phyloP scores from a whole-genome alignment of 202 grass and related monocot species.

The Cymbopogon flexuosus region DNA sequence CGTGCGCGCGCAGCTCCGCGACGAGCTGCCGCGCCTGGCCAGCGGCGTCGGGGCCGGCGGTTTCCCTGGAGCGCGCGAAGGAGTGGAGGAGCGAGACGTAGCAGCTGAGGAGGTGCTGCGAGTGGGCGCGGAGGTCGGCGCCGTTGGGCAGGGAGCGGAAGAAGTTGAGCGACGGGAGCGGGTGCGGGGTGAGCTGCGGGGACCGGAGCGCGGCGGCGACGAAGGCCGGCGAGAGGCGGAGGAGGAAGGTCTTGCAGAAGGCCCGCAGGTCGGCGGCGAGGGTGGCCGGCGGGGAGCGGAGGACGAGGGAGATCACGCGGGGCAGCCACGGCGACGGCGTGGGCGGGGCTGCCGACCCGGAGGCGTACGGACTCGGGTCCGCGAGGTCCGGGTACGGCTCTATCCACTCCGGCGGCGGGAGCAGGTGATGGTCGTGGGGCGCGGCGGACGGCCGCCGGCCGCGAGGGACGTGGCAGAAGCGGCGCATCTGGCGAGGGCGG shows the following conservation, averaged over 20 bases:
- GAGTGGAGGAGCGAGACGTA: constrained; percentile 64
- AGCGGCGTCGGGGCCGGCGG: not conserved
- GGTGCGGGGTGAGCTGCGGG: constrained; percentile 41
- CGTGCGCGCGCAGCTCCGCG: constrained; percentile 45
- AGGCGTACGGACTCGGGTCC: constrained; percentile 33
- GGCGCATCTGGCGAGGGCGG: constrained; percentile 10
- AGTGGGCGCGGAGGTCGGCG: constrained; percentile 47
- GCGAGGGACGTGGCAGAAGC: constrained; percentile 29
- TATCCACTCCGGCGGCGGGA: constrained; percentile 60
- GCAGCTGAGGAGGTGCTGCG: constrained; percentile 45
- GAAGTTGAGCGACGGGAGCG: constrained; percentile 57
- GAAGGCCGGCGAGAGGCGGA: constrained; percentile 67
- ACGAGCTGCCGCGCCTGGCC: constrained; percentile 39
- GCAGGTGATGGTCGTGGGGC: not conserved
- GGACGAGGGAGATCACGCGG: constrained; percentile 60
- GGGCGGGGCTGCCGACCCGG: constrained; percentile 1
- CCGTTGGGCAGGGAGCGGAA: constrained; percentile 52
- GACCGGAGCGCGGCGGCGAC: constrained; percentile 52
- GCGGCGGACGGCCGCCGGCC: not conserved
- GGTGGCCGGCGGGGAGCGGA: constrained; percentile 44
- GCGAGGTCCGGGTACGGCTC: constrained; percentile 58
- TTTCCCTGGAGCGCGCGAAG: constrained; percentile 32
- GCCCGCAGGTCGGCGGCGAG: constrained; percentile 57
- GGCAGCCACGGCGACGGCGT: constrained; percentile 64
- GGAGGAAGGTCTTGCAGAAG: constrained; percentile 72